Base-by-base conservation (phyloP, 306 rosid species). In the Sicyos edulis region DNA sequence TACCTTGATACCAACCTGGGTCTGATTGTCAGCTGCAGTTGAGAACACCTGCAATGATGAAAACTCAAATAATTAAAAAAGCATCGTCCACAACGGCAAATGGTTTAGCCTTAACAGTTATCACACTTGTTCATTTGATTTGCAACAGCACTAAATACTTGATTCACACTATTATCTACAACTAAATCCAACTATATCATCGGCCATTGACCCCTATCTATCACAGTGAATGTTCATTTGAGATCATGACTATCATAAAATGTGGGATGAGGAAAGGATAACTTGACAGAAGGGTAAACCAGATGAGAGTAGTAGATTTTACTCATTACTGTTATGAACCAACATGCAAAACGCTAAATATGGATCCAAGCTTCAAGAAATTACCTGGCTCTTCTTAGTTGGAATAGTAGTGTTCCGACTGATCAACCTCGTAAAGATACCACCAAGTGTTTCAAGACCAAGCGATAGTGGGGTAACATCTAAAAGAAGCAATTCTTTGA, bases 371-470 rank as follows among this genome's bases (percentile, higher is more conserved):
- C 54, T 61, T 61, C 54, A 17, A 26, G 20, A 8, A 24, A 62
- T 70, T 72, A 92, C 97, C 96, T 89, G 97, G 22, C 96, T 85
- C 87, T 92, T 92, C 74, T 92, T 92, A 14, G 97, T 92, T 0
- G 97, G 97, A 71, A 92, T 92, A 11, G 97, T 92, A 2, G 96
- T 92, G 87, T 92, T 92, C 26, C 95, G 77, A 83, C 73, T 86
- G 50, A 92, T 92, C 82, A 92, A 79, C 83, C 92, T 82, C 19
- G 97, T 89, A 70, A 92, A 92, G 51, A 92, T 89, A 72, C 97
- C 97, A 49, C 97, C 97, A 81, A 92, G 72, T 24, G 97, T 92
- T 79, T 92, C 97, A 37, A 92, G 89, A 75, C 97, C 97, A 8
- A 92, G 86, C 0, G 97, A 92, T 11, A 92, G 83, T 20, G 97